Conservation (phyloP, 1,139 yeast genomes). For the Yamadazyma siamensis region DNA sequence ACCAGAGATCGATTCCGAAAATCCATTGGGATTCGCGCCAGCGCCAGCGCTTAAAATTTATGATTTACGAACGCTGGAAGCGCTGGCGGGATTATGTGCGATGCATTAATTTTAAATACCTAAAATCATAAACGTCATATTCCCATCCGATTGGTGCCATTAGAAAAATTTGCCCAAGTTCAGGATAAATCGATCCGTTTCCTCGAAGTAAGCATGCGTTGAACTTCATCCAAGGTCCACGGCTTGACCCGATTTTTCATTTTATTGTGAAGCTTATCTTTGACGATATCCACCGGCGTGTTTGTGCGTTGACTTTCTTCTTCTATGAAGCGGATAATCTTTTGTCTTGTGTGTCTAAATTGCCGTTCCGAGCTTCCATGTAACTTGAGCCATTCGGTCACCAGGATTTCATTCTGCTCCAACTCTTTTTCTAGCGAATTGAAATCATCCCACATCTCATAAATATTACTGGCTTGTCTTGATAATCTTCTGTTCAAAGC, state of each 20-base stretch:
- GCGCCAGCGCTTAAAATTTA: too few species aligned
- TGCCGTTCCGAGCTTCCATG: constrained; percentile 36
- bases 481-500: constrained; percentile 27
- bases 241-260: constrained; percentile 33
- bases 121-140: too few species aligned
- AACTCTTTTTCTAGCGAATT: constrained; percentile 28
- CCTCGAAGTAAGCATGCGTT: constrained; percentile 33
- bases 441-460: constrained; percentile 41
- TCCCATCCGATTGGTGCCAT: too few species aligned
- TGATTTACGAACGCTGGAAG: too few species aligned
- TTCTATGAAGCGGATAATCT: constrained; percentile 32
- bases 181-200: constrained; percentile 23
- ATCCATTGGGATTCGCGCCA: background rate
- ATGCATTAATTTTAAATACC: too few species aligned
- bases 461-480: constrained; percentile 30
- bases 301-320: constrained; percentile 27
- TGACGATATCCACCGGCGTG: constrained; percentile 22
- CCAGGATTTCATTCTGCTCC: constrained; percentile 24
- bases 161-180: background rate
- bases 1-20: too few species aligned
- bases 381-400: constrained; percentile 35
- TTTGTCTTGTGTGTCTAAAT: constrained; percentile 32
- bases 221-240: constrained; percentile 40
- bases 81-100: too few species aligned
- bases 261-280: constrained; percentile 29